Conservation (phyloP, 345 rosid species). For the Theobroma cacao region DNA sequence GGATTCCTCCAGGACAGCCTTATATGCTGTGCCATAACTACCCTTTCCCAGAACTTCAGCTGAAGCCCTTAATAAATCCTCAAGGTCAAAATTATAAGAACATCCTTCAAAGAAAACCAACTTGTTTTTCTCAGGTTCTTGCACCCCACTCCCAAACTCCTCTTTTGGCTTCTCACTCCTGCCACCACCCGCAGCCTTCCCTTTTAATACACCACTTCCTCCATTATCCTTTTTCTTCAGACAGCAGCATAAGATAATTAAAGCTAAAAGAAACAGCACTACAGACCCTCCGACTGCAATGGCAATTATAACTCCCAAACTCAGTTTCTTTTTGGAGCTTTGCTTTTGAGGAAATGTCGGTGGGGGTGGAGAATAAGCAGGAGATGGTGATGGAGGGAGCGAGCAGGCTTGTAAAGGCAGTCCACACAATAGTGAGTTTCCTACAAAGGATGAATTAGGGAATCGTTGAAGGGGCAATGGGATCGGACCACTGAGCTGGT, state of each 20-base stretch:
- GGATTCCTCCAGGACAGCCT: slow-evolving; percentile 81
- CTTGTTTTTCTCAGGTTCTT: slow-evolving; percentile 74
- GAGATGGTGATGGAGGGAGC: slow-evolving; percentile 44
- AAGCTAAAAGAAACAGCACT: slow-evolving; percentile 40
- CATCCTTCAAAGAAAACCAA: slow-evolving; percentile 85
- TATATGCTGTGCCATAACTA: slow-evolving; percentile 78
- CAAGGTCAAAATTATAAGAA: slow-evolving; percentile 72
- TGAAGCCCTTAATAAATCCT: slow-evolving; percentile 85
- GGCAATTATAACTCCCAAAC: slow-evolving; percentile 56
- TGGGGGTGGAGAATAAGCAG: slow-evolving; percentile 40
- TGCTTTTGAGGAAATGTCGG: slow-evolving; percentile 37
- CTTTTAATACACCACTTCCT: slow-evolving; percentile 41
- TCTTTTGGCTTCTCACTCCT: slow-evolving; percentile 70
- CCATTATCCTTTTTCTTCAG: slow-evolving; percentile 55
- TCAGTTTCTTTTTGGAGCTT: slow-evolving; percentile 43
- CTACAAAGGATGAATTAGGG: slow-evolving; percentile 67
- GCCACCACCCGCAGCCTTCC: slow-evolving; percentile 45
- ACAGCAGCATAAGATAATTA: slow-evolving; percentile 52
- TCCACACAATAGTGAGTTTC: slow-evolving; percentile 67
- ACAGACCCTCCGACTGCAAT: slow-evolving; percentile 62
- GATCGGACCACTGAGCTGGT: slow-evolving; percentile 67
- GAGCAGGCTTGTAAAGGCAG: slow-evolving; percentile 53
- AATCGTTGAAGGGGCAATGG: slow-evolving; percentile 60
- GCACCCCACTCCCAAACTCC: slow-evolving; percentile 79
- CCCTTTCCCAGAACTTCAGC: slow-evolving; percentile 96